phyloP scores from a whole-genome alignment of 768 basidiomycete species.

The Naganishia friedmannii region DNA sequence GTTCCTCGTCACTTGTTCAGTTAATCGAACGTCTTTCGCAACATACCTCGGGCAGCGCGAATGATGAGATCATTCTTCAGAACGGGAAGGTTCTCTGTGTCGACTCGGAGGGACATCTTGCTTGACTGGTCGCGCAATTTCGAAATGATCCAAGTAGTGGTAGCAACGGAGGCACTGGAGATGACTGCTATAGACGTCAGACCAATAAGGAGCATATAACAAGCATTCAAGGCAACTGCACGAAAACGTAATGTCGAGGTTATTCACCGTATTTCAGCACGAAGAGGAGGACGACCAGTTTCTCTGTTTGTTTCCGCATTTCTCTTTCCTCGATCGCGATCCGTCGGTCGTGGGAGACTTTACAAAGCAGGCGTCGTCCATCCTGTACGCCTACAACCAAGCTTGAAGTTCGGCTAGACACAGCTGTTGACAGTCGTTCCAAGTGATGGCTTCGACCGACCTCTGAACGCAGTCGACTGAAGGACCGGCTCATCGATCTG shows the following conservation, averaged over 20 bases:
- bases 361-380: not conserved
- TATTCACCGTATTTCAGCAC: constrained; percentile 2
- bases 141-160: not conserved
- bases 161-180: not conserved
- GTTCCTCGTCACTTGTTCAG: constrained; percentile 3
- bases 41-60: constrained; percentile 75
- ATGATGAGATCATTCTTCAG: constrained; percentile 82
- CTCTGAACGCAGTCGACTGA: too few species aligned
- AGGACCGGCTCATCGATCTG: too few species aligned
- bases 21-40: not conserved
- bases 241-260: not conserved
- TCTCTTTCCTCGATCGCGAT: not conserved
- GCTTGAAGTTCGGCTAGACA: too few species aligned
- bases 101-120: constrained; percentile 23
- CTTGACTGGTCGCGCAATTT: not conserved
- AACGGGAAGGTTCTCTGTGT: constrained; percentile 18
- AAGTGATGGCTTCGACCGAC: too few species aligned
- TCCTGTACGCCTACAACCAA: not conserved
- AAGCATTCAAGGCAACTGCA: not conserved
- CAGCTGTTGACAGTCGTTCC: too few species aligned
- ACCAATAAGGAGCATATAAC: constrained; percentile 7
- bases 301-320: not conserved
- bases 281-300: constrained; percentile 1
- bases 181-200: constrained; percentile 3
- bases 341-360: not conserved